phyloP scores from a whole-genome alignment of 805 yeast genomes.

The Yamadazyma sp. region DNA sequence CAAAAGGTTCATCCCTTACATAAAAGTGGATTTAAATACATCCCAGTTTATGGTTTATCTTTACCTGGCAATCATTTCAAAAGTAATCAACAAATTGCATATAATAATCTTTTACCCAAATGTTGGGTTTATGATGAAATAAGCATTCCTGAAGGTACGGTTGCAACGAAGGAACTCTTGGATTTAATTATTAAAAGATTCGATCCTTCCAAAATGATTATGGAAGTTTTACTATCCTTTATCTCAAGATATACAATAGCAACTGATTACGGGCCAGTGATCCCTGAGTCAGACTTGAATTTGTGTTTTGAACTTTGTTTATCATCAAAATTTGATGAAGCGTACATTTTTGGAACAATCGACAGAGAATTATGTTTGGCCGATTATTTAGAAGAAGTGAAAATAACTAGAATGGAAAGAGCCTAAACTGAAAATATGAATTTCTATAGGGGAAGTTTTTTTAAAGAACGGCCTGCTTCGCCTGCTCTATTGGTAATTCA shows the following conservation, averaged over 20 bases:
- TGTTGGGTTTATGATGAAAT: constrained; percentile 5
- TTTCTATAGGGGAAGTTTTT: too few relatives aligned
- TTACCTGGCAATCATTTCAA: constrained; percentile 1
- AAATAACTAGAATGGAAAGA: too few relatives aligned
- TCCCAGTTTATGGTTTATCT: constrained; percentile 1
- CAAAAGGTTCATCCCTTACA: too few relatives aligned
- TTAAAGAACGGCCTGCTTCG: constrained; percentile 1
- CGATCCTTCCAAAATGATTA: constrained; percentile 1
- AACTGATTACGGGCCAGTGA: constrained; percentile 5
- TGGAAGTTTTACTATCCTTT: constrained; percentile 2
- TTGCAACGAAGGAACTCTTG: not conserved
- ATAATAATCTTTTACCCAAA: constrained; percentile 4
- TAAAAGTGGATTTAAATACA: not conserved
- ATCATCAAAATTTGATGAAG: constrained; percentile 4
- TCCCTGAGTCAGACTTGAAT: constrained; percentile 1
- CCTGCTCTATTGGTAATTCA: constrained; percentile 24
- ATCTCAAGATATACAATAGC: not conserved
- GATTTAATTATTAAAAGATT: constrained; percentile 1
- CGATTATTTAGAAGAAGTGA: not conserved
- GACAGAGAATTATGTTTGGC: constrained; percentile 1
- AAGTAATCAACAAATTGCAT: not conserved
- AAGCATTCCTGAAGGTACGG: not conserved
- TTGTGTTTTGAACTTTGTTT: not conserved
- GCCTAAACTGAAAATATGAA: too few relatives aligned
- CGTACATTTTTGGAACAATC: constrained; percentile 4